Percentiles rank a stretch among this genome's conserved stretches.
These are phyloP conservation scores for Sanghuangporus weigelae DNA, from an alignment of 1,284 basidiomycete species.

Conservation along the genomic window DNA sequence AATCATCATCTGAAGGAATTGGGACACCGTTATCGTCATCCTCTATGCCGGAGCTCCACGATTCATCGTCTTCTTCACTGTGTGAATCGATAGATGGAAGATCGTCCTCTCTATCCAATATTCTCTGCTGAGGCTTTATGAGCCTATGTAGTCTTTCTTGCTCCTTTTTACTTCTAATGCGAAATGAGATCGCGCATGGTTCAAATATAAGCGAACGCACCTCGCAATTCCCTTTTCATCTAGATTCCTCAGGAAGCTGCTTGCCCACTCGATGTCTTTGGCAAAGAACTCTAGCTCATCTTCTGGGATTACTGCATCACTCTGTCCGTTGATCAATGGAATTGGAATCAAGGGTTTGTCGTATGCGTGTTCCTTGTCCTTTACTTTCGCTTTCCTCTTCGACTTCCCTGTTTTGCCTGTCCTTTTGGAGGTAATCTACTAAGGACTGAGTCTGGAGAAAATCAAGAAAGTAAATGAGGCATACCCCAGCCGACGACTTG, in stretches of 20 bases:
- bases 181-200: background rate
- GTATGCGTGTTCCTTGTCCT: slow-evolving; percentile 54
- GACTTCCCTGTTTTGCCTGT: slow-evolving; percentile 20
- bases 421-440: slow-evolving; percentile 32
- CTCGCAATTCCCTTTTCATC: slow-evolving; percentile 69
- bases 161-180: slow-evolving; percentile 72
- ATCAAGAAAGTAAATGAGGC: background rate
- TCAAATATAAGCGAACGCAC: slow-evolving; percentile 34
- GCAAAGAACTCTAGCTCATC: slow-evolving; percentile 56
- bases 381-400: slow-evolving; percentile 30
- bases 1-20: slow-evolving; percentile 18
- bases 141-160: slow-evolving; percentile 57
- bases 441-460: background rate
- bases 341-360: slow-evolving; percentile 60
- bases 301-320: slow-evolving; percentile 50
- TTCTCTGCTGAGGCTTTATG: slow-evolving; percentile 50
- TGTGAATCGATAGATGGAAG: slow-evolving; percentile 17
- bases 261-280: slow-evolving; percentile 49
- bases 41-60: slow-evolving; percentile 27
- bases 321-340: slow-evolving; percentile 40
- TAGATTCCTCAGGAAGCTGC: slow-evolving; percentile 52
- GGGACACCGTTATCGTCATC: slow-evolving; percentile 22
- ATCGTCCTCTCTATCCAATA: slow-evolving; percentile 30
- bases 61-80: slow-evolving; percentile 30
- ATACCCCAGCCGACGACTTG: background rate